phyloP scores from a whole-genome alignment of 768 basidiomycete genomes.

The Imleria badia region DNA sequence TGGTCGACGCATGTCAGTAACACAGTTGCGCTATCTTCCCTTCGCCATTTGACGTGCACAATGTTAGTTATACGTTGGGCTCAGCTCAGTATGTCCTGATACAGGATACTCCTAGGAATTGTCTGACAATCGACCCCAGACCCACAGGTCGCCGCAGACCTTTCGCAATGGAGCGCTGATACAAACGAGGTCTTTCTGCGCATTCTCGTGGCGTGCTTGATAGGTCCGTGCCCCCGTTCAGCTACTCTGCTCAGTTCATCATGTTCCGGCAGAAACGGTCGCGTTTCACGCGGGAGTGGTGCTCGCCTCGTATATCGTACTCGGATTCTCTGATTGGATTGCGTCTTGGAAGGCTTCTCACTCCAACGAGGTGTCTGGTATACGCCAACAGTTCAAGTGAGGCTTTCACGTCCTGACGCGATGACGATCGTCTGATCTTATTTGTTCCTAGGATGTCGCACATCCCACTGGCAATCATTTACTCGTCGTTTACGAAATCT shows the following conservation, averaged over 20 bases:
- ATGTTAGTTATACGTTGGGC: slow-evolving; percentile 75
- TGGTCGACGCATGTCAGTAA: slow-evolving; percentile 71
- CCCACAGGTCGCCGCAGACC: slow-evolving; percentile 35
- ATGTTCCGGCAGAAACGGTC: slow-evolving; percentile 55
- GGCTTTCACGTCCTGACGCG: not conserved
- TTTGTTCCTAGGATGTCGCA: slow-evolving; percentile 55
- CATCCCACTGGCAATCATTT: slow-evolving; percentile 76
- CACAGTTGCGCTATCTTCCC: not conserved
- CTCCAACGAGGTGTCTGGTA: slow-evolving; percentile 41
- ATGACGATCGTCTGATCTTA: not conserved
- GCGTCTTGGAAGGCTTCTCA: slow-evolving; percentile 24
- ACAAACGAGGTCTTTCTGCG: slow-evolving; percentile 51
- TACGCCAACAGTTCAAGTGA: slow-evolving; percentile 64
- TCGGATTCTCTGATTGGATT: slow-evolving; percentile 42
- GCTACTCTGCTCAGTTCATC: not conserved
- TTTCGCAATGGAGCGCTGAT: slow-evolving; percentile 53
- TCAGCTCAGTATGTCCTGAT: slow-evolving; percentile 51
- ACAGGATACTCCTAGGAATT: not conserved
- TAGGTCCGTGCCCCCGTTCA: slow-evolving; percentile 42
- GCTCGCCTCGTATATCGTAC: slow-evolving; percentile 52
- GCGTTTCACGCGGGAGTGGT: slow-evolving; percentile 73
- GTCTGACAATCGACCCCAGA: slow-evolving; percentile 31
- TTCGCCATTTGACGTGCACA: slow-evolving; percentile 1
- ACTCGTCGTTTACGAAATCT: slow-evolving; percentile 81
- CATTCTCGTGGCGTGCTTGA: slow-evolving; percentile 62